Evolutionary conservation across 164 flowering plant species (phyloP).

Genomic region (Pachysandra terminalis): DNA sequence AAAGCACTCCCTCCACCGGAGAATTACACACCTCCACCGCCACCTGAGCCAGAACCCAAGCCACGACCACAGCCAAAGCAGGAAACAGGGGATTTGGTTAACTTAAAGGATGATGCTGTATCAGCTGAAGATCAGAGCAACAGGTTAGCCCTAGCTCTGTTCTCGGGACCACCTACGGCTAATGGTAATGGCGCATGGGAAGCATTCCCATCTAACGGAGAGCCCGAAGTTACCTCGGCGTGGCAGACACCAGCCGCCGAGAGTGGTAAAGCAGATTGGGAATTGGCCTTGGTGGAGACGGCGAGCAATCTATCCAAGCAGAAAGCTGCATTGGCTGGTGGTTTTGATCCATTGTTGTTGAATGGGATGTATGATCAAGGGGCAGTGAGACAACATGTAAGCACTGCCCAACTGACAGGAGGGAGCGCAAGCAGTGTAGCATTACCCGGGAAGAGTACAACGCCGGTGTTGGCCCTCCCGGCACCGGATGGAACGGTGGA

Average conservation of each 20-base stretch:
- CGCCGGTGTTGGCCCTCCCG: conserved; percentile 61
- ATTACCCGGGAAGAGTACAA: conserved; percentile 40
- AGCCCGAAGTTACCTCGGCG: conserved; percentile 57
- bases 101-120: conserved; percentile 48
- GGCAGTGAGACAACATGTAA: conserved; percentile 52
- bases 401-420: conserved; percentile 42
- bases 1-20: conserved; percentile 75
- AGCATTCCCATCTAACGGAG: conserved; percentile 47
- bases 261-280: conserved; percentile 87
- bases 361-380: conserved; percentile 85
- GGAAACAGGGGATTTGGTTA: conserved; percentile 49
- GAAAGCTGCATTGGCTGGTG: conserved; percentile 59
- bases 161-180: conserved; percentile 34
- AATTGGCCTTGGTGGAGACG: conserved; percentile 68
- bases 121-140: conserved; percentile 69
- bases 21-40: conserved; percentile 38
- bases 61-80: conserved; percentile 29
- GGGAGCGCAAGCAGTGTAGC: conserved; percentile 78
- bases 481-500: conserved; percentile 62
- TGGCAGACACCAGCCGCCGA: conserved; percentile 76
- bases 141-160: conserved; percentile 63
- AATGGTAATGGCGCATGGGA: conserved; percentile 55
- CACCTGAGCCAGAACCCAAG: conserved; percentile 31
- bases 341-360: conserved; percentile 63
- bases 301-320: conserved; percentile 60